phyloP scores from a whole-genome alignment of 176 grass and related monocot species.

The Zea luxurians region DNA sequence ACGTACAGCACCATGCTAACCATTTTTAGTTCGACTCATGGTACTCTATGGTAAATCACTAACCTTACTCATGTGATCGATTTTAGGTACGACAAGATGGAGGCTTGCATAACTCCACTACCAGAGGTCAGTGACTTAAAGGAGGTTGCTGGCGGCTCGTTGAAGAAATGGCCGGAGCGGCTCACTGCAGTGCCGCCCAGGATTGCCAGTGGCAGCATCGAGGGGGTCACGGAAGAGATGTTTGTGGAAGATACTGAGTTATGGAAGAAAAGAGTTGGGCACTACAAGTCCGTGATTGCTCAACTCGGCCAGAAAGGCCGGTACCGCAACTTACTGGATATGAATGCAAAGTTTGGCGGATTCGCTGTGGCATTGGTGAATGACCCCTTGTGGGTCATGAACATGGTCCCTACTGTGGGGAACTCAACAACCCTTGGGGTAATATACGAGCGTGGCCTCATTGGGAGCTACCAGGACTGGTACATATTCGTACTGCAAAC shows the following conservation, averaged over 20 bases:
- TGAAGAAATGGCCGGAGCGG: slow-evolving; percentile 87
- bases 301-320: slow-evolving; percentile 73
- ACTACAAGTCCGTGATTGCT: slow-evolving; percentile 71
- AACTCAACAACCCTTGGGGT: slow-evolving; percentile 72
- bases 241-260: slow-evolving; percentile 63
- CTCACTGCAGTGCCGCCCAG: slow-evolving; percentile 71
- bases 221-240: slow-evolving; percentile 58
- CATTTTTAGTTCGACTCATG: slow-evolving; percentile 6
- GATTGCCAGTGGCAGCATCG: slow-evolving; percentile 69
- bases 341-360: slow-evolving; percentile 77
- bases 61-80: neutral
- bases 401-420: slow-evolving; percentile 67
- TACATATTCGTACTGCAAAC: slow-evolving; percentile 38
- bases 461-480: slow-evolving; percentile 98
- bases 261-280: slow-evolving; percentile 74
- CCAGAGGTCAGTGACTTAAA: slow-evolving; percentile 55
- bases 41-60: neutral
- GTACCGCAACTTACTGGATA: slow-evolving; percentile 92
- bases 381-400: slow-evolving; percentile 96
- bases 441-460: slow-evolving; percentile 86
- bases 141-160: slow-evolving; percentile 68
- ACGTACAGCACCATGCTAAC: neutral
- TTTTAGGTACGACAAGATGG: slow-evolving; percentile 82
- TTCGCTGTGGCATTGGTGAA: slow-evolving; percentile 69
- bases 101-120: slow-evolving; percentile 69